Conservation (phyloP, 2,329 filamentous ascomycete genomes). For the Ceratocystis variospora region DNA sequence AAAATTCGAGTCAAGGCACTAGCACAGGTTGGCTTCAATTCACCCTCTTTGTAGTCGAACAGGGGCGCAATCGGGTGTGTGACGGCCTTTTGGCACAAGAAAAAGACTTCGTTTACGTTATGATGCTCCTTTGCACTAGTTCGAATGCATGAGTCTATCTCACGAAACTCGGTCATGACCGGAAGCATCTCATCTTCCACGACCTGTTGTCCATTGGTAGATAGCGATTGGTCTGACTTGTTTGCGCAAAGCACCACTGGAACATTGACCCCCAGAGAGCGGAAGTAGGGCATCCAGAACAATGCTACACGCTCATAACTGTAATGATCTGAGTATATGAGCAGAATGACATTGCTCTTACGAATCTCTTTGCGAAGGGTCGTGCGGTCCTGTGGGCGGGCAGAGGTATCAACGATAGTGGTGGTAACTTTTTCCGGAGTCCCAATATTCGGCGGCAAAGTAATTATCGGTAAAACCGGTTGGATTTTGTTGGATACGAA, state of each 20-base stretch:
- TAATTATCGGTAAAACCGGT: slow-evolving; percentile 84
- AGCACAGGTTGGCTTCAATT: slow-evolving; percentile 76
- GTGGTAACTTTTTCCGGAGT: slow-evolving; percentile 95
- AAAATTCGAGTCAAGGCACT: slow-evolving; percentile 82
- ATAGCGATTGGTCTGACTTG: slow-evolving; percentile 76
- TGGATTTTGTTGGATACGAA: slow-evolving; percentile 96
- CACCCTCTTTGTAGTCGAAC: slow-evolving; percentile 87
- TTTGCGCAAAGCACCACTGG: slow-evolving; percentile 94
- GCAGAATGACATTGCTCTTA: slow-evolving; percentile 89
- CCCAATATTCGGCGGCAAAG: slow-evolving; percentile 80
- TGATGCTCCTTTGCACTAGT: slow-evolving; percentile 83
- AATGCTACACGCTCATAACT: slow-evolving; percentile 94
- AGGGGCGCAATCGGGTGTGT: slow-evolving; percentile 92
- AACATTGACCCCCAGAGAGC: slow-evolving; percentile 94
- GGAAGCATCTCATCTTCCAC: slow-evolving; percentile 96
- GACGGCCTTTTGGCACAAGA: slow-evolving; percentile 94
- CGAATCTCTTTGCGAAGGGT: slow-evolving; percentile 86
- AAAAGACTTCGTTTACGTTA: slow-evolving; percentile 94
- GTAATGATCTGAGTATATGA: slow-evolving; percentile 97
- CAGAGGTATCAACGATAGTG: slow-evolving; percentile 93
- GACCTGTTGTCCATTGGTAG: slow-evolving; percentile 66
- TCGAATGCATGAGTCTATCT: slow-evolving; percentile 95
- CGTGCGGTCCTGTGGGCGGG: slow-evolving; percentile 81
- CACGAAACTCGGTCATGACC: slow-evolving; percentile 96
- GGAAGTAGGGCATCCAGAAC: slow-evolving; percentile 98